phyloP scores from a whole-genome alignment of 495 filamentous ascomycete genomes.

The Opeltia flavorubescens region DNA sequence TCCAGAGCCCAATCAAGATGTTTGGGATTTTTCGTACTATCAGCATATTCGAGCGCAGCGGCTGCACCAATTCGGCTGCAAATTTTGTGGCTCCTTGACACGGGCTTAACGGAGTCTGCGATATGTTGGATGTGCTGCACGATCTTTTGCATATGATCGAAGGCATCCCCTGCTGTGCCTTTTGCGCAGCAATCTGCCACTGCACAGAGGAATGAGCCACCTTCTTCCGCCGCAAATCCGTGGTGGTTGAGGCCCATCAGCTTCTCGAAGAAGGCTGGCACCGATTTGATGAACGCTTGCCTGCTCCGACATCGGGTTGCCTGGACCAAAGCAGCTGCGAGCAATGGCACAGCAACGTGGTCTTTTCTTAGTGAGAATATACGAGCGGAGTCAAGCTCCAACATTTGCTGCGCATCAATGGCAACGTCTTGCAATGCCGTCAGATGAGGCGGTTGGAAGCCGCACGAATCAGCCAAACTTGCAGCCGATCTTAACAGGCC shows the following conservation, averaged over 20 bases:
- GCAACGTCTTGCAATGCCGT: neutral
- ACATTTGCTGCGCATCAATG: neutral
- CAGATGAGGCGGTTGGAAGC: neutral
- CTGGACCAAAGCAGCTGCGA: slow-evolving; percentile 2
- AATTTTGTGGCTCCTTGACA: slow-evolving; percentile 9
- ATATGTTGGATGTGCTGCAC: slow-evolving; percentile 1
- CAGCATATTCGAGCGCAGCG: slow-evolving; percentile 33
- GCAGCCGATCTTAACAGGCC: neutral
- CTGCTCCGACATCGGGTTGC: neutral
- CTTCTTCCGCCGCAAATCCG: neutral
- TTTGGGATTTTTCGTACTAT: slow-evolving; percentile 29
- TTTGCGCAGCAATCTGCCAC: slow-evolving; percentile 12
- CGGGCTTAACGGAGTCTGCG: neutral
- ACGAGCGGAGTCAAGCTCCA: neutral
- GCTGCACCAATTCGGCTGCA: slow-evolving; percentile 30
- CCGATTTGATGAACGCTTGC: neutral
- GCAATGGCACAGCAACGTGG: neutral
- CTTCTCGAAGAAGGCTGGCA: neutral
- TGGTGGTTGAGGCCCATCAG: neutral
- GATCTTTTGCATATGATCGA: slow-evolving; percentile 5
- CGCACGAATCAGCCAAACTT: neutral
- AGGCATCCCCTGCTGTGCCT: slow-evolving; percentile 5
- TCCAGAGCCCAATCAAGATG: slow-evolving; percentile 36
- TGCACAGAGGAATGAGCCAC: slow-evolving; percentile 8
- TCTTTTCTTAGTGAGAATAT: neutral